Percentiles rank a stretch among this genome's conserved stretches.
These are phyloP conservation scores for Neodidymelliopsis sp. DNA, from an alignment of 2,329 filamentous ascomycete genomes.

Conservation along the genomic window DNA sequence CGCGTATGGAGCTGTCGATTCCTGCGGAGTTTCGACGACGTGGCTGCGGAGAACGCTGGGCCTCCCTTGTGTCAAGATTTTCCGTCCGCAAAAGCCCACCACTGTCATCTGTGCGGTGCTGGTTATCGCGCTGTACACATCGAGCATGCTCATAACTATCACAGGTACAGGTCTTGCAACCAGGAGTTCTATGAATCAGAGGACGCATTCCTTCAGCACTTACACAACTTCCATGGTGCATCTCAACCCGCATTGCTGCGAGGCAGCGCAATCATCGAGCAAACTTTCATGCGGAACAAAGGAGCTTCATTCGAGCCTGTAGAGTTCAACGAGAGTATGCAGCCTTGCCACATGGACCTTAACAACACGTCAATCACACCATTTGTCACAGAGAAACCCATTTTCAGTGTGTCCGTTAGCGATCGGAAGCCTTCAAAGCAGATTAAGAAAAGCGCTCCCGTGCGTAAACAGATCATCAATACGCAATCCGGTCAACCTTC, in stretches of 20 bases:
- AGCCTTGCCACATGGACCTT: constrained; percentile 38
- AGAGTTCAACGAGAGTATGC: constrained; percentile 43
- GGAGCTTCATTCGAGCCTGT: constrained; percentile 47
- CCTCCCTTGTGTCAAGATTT: constrained; percentile 44
- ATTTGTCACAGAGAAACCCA: constrained; percentile 23
- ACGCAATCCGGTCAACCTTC: neutral
- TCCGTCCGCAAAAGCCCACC: constrained; percentile 45
- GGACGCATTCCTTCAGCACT: constrained; percentile 44
- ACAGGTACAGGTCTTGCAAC: constrained; percentile 43
- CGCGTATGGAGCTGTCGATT: constrained; percentile 48
- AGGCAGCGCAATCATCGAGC: constrained; percentile 40
- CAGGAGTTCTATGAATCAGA: constrained; percentile 46
- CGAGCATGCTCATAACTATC: constrained; percentile 45
- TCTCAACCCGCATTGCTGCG: constrained; percentile 36
- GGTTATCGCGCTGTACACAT: constrained; percentile 42
- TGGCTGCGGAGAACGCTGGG: constrained; percentile 42
- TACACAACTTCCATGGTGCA: constrained; percentile 44
- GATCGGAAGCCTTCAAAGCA: constrained; percentile 8
- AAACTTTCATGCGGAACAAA: constrained; percentile 47
- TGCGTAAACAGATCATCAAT: constrained; percentile 28
- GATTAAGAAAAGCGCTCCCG: constrained; percentile 18
- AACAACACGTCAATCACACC: constrained; percentile 37
- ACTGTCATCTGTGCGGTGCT: constrained; percentile 46
- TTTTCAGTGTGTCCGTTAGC: neutral
- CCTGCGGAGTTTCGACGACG: constrained; percentile 42